Evolutionary conservation across 768 basidiomycete genomes (phyloP).

Genomic region (Kwoniella sp.): DNA sequence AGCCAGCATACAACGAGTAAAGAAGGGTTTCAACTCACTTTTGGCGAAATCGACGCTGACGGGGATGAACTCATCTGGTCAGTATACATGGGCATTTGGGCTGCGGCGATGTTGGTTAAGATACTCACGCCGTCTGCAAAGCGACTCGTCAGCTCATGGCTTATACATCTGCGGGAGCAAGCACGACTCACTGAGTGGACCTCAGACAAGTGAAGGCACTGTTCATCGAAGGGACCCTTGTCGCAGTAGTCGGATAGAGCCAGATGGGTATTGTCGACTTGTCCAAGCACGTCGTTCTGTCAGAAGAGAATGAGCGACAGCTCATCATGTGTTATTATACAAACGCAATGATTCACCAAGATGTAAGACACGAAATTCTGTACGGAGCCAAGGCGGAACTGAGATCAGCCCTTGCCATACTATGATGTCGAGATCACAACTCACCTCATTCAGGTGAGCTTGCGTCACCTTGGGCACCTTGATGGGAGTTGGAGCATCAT

Average conservation of each 20-base stretch:
- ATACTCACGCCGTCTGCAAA: constrained; percentile 38
- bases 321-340: neutral
- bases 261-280: constrained; percentile 52
- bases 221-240: constrained; percentile 27
- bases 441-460: constrained; percentile 45
- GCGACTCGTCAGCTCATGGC: constrained; percentile 18
- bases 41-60: constrained; percentile 55
- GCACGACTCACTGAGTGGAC: constrained; percentile 47
- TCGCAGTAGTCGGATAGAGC: constrained; percentile 39
- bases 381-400: neutral
- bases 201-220: constrained; percentile 45
- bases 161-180: neutral
- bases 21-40: constrained; percentile 30
- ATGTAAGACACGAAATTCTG: constrained; percentile 54
- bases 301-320: neutral
- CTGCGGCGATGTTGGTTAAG: too few relatives aligned
- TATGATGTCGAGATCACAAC: neutral
- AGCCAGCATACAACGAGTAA: neutral
- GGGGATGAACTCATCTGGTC: neutral
- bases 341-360: constrained; percentile 23
- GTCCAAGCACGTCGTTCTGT: constrained; percentile 55
- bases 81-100: too few relatives aligned
- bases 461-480: constrained; percentile 42
- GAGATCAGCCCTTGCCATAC: constrained; percentile 6
- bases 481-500: constrained; percentile 44